phyloP scores from a whole-genome alignment of 768 basidiomycete genomes.

The Boletus insuetus region DNA sequence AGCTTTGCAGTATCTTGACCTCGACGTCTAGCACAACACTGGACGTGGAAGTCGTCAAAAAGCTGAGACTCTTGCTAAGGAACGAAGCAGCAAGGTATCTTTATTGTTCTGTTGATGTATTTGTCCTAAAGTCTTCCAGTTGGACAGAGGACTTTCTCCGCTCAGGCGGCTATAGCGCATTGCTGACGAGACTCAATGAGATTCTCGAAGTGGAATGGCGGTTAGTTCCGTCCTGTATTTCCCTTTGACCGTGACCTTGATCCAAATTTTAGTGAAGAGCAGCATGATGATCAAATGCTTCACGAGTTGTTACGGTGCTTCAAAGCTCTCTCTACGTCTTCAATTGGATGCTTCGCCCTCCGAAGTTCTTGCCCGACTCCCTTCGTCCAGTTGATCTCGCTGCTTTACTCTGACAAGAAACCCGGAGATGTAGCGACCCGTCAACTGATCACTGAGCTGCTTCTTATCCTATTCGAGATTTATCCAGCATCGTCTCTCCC shows the following conservation, averaged over 20 bases:
- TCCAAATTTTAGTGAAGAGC: conserved; percentile 74
- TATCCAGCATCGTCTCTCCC: conserved; percentile 75
- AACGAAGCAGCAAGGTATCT: conserved; percentile 87
- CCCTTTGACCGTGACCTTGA: conserved; percentile 5
- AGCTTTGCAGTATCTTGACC: conserved; percentile 64
- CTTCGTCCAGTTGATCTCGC: conserved; percentile 75
- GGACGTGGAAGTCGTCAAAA: conserved; percentile 86
- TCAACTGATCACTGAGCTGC: conserved; percentile 85
- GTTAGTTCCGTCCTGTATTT: conserved; percentile 41
- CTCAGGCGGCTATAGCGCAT: conserved; percentile 79
- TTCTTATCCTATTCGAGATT: conserved; percentile 85
- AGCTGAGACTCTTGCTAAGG: conserved; percentile 78
- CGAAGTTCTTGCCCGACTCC: conserved; percentile 88
- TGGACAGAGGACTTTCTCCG: conserved; percentile 89
- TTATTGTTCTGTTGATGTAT: neutral
- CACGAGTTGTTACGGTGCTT: conserved; percentile 92
- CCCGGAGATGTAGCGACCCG: conserved; percentile 91
- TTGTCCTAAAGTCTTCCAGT: conserved; percentile 36
- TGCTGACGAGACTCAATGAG: conserved; percentile 85
- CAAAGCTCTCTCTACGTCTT: conserved; percentile 88
- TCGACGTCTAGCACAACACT: conserved; percentile 70
- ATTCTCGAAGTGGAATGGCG: conserved; percentile 96
- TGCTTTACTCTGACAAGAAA: conserved; percentile 97
- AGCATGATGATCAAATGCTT: conserved; percentile 93
- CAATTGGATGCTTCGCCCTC: conserved; percentile 86